A percentile compares a stretch with the other conserved stretches of the same genome.
phyloP scores from a whole-genome alignment of 345 rosid species.

The Hibiscus mutabilis region DNA sequence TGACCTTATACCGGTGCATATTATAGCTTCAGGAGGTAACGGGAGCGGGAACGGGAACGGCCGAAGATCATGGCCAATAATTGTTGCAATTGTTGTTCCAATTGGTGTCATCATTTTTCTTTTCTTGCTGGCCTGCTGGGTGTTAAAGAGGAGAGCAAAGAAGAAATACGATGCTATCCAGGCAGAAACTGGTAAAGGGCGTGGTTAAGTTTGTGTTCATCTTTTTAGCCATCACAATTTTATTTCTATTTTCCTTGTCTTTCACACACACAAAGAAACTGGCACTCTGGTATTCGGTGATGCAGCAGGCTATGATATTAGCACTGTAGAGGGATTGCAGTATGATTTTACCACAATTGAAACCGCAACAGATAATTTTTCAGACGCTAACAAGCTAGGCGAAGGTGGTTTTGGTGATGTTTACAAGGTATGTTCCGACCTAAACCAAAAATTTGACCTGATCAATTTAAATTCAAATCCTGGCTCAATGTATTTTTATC shows the following conservation, averaged over 20 bases:
- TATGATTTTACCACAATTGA: background rate
- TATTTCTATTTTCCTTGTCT: background rate
- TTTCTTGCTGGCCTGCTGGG: background rate
- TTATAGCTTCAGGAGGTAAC: background rate
- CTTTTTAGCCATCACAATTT: background rate
- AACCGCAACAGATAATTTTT: background rate
- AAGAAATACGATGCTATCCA: background rate
- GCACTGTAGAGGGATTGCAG: background rate
- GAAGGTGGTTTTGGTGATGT: background rate
- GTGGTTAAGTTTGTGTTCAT: background rate
- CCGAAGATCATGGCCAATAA: background rate
- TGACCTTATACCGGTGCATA: too few species aligned
- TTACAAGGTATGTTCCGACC: background rate
- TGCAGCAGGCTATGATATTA: background rate
- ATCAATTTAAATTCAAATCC: background rate
- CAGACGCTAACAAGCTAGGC: background rate
- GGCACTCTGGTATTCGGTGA: background rate
- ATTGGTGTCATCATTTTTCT: background rate
- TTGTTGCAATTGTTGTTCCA: background rate
- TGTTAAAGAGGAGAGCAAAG: background rate
- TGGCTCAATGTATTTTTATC: background rate
- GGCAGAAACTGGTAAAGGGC: background rate
- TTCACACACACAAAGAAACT: background rate
- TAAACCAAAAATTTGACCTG: background rate
- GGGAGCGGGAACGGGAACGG: too few species aligned